These are phyloP conservation scores for Lindgomyces ingoldianus DNA, from an alignment of 495 filamentous ascomycete species.

Conservation along the genomic window DNA sequence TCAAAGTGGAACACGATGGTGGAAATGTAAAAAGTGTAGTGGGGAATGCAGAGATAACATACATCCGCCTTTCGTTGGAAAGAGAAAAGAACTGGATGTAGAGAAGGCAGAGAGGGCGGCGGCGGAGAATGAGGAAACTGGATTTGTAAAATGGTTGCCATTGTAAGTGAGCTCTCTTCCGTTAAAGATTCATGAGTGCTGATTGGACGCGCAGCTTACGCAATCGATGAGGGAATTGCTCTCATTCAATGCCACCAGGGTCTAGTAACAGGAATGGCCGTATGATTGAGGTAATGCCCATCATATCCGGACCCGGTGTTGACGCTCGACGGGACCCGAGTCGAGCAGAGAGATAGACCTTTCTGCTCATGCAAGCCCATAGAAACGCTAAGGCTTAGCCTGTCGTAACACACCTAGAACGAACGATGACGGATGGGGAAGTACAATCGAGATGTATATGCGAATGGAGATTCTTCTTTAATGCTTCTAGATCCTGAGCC, in stretches of 20 bases:
- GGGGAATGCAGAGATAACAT: slow-evolving; percentile 31
- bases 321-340: too few relatives aligned
- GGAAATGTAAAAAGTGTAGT: slow-evolving; percentile 28
- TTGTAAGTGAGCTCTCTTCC: slow-evolving; percentile 1
- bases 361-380: too few relatives aligned
- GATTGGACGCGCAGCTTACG: neutral
- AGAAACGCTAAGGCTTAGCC: too few relatives aligned
- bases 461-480: too few relatives aligned
- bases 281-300: neutral
- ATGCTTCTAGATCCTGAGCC: too few relatives aligned
- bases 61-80: slow-evolving; percentile 25
- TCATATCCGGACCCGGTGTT: too few relatives aligned
- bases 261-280: neutral
- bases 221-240: neutral
- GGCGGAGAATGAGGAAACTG: neutral
- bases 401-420: too few relatives aligned
- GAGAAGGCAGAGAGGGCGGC: slow-evolving; percentile 11
- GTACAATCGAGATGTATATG: too few relatives aligned
- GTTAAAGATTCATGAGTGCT: neutral
- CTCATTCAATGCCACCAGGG: neutral
- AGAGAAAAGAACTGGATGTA: slow-evolving; percentile 7
- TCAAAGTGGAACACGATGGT: slow-evolving; percentile 23
- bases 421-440: too few relatives aligned
- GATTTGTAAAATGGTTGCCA: neutral
- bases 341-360: too few relatives aligned